Evolutionary conservation across 2,329 filamentous ascomycete genomes (phyloP).

Genomic region (Talaromyces atroroseus): DNA sequence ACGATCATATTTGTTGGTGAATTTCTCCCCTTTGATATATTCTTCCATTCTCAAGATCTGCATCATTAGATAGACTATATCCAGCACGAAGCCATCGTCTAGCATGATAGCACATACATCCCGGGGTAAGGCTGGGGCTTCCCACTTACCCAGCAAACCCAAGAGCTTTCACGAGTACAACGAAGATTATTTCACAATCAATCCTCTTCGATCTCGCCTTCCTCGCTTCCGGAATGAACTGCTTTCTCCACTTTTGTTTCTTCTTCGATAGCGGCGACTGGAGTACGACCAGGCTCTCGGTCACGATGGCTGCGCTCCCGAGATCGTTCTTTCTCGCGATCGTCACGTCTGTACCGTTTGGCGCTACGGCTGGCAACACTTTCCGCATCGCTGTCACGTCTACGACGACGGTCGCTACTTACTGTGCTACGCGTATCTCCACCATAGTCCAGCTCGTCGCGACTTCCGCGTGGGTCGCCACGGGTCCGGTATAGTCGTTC

Average conservation of each 20-base stretch:
- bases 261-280: slow-evolving; percentile 29
- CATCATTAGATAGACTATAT: background rate
- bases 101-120: too few relatives aligned
- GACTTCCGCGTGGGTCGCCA: slow-evolving; percentile 71
- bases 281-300: slow-evolving; percentile 43
- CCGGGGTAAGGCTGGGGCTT: slow-evolving; percentile 6
- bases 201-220: slow-evolving; percentile 92
- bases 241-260: slow-evolving; percentile 39
- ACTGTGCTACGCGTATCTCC: slow-evolving; percentile 57
- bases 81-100: background rate
- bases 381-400: slow-evolving; percentile 71
- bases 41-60: background rate
- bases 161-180: background rate
- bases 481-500: slow-evolving; percentile 79
- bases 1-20: too few relatives aligned
- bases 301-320: slow-evolving; percentile 37
- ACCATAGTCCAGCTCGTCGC: slow-evolving; percentile 88
- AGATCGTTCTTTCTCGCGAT: slow-evolving; percentile 33
- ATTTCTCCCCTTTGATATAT: too few relatives aligned
- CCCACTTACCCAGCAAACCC: slow-evolving; percentile 10
- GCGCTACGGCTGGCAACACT: slow-evolving; percentile 53
- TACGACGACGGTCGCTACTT: slow-evolving; percentile 65
- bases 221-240: slow-evolving; percentile 83
- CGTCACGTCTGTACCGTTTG: slow-evolving; percentile 51
- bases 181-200: slow-evolving; percentile 18